A percentile compares a stretch with the other conserved stretches of the same genome.
Conservation (phyloP, 2,329 filamentous ascomycete species). For the Apiospora pterosperma region DNA sequence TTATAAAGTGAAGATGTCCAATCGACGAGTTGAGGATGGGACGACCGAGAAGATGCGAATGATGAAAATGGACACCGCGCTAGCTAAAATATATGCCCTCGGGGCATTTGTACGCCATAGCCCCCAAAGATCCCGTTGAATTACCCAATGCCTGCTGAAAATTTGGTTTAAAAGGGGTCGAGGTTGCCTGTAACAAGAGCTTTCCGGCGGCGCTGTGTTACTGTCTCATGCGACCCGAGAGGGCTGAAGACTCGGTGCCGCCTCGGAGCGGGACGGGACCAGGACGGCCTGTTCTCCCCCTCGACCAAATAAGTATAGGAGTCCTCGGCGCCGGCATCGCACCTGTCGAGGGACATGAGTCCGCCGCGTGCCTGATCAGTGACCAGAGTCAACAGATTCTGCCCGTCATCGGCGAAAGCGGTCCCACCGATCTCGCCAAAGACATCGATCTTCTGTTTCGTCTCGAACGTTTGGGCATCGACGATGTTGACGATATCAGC, state of each 20-base stretch:
- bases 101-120: background rate
- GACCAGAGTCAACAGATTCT: constrained; percentile 66
- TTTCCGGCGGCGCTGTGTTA: constrained; percentile 23
- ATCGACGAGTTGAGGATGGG: background rate
- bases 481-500: constrained; percentile 71
- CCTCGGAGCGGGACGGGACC: constrained; percentile 11
- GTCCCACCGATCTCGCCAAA: constrained; percentile 74
- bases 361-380: constrained; percentile 65
- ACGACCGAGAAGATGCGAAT: background rate
- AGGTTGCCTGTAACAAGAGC: constrained; percentile 20
- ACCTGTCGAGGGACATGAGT: constrained; percentile 58
- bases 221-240: constrained; percentile 18
- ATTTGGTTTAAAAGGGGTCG: constrained; percentile 10
- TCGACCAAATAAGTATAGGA: constrained; percentile 14
- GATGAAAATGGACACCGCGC: background rate
- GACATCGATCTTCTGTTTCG: constrained; percentile 68
- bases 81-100: background rate
- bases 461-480: constrained; percentile 60
- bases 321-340: constrained; percentile 33
- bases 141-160: background rate
- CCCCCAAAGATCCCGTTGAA: background rate
- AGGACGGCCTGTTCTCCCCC: constrained; percentile 2
- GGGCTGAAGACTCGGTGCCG: constrained; percentile 20
- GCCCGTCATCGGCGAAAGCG: constrained; percentile 63
- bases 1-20: background rate